A percentile compares a stretch with the other conserved stretches of the same genome.
Evolutionary conservation across 2,329 filamentous ascomycete genomes (phyloP).

Genomic region (Fusarium sambucinum): DNA sequence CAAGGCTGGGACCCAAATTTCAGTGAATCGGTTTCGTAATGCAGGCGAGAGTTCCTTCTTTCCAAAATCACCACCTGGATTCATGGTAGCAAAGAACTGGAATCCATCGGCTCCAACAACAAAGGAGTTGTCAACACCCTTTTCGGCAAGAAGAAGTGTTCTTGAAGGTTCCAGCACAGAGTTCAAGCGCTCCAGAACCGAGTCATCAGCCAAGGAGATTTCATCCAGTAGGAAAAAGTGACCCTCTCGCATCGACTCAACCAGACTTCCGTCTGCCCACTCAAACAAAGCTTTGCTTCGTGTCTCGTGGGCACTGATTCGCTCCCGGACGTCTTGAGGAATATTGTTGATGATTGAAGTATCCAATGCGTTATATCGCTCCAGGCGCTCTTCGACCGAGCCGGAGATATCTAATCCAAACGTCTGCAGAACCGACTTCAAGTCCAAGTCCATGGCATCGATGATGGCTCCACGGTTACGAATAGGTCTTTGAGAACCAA

Average conservation of each 20-base stretch:
- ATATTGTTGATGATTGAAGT: conserved; percentile 62
- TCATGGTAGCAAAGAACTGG: conserved; percentile 99
- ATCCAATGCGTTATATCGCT: conserved; percentile 65
- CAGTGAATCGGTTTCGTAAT: conserved; percentile 94
- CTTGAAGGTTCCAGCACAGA: conserved; percentile 92
- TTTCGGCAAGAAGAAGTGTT: conserved; percentile 90
- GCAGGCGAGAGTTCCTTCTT: conserved; percentile 98
- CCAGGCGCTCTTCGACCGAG: conserved; percentile 67
- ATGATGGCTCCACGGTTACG: conserved; percentile 83
- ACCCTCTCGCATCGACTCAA: conserved; percentile 91
- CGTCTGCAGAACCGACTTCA: conserved; percentile 61
- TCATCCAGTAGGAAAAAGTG: conserved; percentile 96
- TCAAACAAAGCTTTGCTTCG: conserved; percentile 91
- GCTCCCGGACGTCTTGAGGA: conserved; percentile 61
- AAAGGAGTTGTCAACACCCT: conserved; percentile 85
- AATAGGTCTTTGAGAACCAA: conserved; percentile 92
- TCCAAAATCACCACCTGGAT: conserved; percentile 97
- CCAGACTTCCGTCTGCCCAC: conserved; percentile 94
- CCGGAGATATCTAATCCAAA: conserved; percentile 57
- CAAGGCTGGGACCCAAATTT: conserved; percentile 96
- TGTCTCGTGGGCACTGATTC: conserved; percentile 62
- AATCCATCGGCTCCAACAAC: conserved; percentile 82
- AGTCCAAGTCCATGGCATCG: conserved; percentile 71
- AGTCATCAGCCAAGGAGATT: conserved; percentile 97
- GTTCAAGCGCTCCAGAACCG: conserved; percentile 94